Evolutionary conservation across 495 filamentous ascomycete genomes (phyloP).

Genomic region (Hypoxylon lienhwacheense): DNA sequence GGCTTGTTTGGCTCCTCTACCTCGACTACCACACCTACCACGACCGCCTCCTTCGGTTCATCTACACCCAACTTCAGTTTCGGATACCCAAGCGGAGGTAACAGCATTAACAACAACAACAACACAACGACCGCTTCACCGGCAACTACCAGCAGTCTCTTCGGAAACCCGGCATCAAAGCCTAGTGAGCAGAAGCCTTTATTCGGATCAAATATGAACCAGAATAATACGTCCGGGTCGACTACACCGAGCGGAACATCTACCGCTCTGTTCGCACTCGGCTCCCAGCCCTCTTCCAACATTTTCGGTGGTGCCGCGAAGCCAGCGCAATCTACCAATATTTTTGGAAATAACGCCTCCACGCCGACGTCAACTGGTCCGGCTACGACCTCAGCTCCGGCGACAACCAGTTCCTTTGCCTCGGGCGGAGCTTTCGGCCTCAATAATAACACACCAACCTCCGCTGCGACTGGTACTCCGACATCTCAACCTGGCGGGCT

Average conservation of each 20-base stretch:
- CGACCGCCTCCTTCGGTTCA: conserved; percentile 27
- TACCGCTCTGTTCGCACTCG: conserved; percentile 43
- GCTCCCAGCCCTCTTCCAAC: conserved; percentile 21
- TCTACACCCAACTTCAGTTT: conserved; percentile 49
- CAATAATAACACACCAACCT: conserved; percentile 16
- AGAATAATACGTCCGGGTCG: conserved; percentile 35
- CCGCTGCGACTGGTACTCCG: conserved; percentile 16
- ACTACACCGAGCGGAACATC: conserved; percentile 38
- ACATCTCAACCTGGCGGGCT: conserved; percentile 42
- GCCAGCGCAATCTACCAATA: conserved; percentile 33
- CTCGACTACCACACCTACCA: conserved; percentile 13
- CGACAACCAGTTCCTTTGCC: conserved; percentile 33
- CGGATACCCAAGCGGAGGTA: conserved; percentile 34
- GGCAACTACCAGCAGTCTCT: conserved; percentile 45
- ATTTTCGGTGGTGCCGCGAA: conserved; percentile 34
- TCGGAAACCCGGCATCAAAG: conserved; percentile 49
- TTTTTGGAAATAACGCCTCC: conserved; percentile 31
- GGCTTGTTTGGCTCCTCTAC: conserved; percentile 44
- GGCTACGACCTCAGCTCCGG: conserved; percentile 45
- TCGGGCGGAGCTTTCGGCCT: conserved; percentile 26
- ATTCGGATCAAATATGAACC: conserved; percentile 38
- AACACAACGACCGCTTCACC: conserved; percentile 32
- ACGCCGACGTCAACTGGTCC: conserved; percentile 37
- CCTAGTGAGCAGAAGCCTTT: conserved; percentile 36
- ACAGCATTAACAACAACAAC: neutral